These are phyloP conservation scores for Ceratobasidium theobromae DNA, from an alignment of 1,284 basidiomycete species.

Conservation along the genomic window DNA sequence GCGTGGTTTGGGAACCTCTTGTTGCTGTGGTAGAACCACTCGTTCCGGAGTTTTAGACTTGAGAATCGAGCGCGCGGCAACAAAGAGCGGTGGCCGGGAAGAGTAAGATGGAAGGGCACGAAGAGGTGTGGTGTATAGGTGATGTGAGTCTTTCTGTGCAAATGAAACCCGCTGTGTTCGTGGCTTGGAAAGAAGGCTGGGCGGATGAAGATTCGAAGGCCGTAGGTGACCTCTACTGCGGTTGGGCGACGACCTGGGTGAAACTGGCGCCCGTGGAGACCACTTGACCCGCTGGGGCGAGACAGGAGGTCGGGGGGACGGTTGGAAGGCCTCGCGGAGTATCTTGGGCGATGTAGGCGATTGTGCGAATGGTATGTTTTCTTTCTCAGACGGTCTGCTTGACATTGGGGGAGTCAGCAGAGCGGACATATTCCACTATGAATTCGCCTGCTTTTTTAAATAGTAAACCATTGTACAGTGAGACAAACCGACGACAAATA, in stretches of 20 bases:
- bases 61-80: conserved; percentile 54
- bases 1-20: conserved; percentile 43
- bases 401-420: conserved; percentile 23
- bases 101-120: conserved; percentile 17
- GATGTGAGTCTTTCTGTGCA: conserved; percentile 19
- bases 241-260: conserved; percentile 17
- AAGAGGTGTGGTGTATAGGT: conserved; percentile 15
- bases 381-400: conserved; percentile 25
- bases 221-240: conserved; percentile 2
- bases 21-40: not conserved
- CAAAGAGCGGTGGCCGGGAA: not conserved
- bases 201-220: conserved; percentile 12
- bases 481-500: no score
- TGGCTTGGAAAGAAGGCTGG: conserved; percentile 12
- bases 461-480: not conserved
- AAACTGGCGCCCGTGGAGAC: conserved; percentile 10
- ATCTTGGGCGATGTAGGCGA: conserved; percentile 16
- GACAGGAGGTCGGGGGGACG: not conserved
- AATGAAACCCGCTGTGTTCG: conserved; percentile 15
- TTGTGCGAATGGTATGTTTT: conserved; percentile 18
- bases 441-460: not conserved
- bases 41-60: conserved; percentile 50
- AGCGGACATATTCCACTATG: not conserved
- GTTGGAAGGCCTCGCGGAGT: conserved; percentile 11
- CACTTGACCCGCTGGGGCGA: conserved; percentile 13